phyloP scores from a whole-genome alignment of 2,329 filamentous ascomycete genomes.

The Aspergillus jensenii region DNA sequence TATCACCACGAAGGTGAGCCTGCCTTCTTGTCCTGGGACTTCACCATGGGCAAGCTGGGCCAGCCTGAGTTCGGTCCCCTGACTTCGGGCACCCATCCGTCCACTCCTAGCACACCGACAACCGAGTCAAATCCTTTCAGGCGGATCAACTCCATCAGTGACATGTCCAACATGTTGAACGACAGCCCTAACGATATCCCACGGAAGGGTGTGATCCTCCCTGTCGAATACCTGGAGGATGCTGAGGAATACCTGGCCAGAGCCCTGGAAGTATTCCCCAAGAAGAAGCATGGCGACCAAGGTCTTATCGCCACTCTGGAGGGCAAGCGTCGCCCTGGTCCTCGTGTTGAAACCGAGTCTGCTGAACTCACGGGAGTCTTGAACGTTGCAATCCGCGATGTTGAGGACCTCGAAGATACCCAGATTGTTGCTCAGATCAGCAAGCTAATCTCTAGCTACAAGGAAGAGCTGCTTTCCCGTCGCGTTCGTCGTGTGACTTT shows the following conservation, averaged over 20 bases:
- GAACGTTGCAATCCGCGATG: slow-evolving; percentile 87
- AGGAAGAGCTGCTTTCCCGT: slow-evolving; percentile 77
- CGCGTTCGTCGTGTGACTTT: slow-evolving; percentile 89
- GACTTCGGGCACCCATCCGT: slow-evolving; percentile 68
- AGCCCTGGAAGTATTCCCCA: slow-evolving; percentile 80
- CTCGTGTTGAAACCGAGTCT: slow-evolving; percentile 55
- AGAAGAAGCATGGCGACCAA: slow-evolving; percentile 54
- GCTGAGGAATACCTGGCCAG: slow-evolving; percentile 81
- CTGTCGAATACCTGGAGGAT: slow-evolving; percentile 91
- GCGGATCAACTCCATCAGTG: slow-evolving; percentile 90
- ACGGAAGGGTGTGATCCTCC: slow-evolving; percentile 91
- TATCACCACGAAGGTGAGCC: slow-evolving; percentile 72
- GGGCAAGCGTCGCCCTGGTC: slow-evolving; percentile 65
- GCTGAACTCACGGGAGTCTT: slow-evolving; percentile 88
- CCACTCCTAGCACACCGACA: slow-evolving; percentile 75
- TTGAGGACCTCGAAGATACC: slow-evolving; percentile 77
- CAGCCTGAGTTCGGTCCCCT: slow-evolving; percentile 85
- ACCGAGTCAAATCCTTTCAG: slow-evolving; percentile 65
- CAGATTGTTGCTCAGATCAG: slow-evolving; percentile 76
- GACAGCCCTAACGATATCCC: slow-evolving; percentile 70
- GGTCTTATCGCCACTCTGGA: slow-evolving; percentile 71
- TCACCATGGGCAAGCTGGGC: slow-evolving; percentile 88
- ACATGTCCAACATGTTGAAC: slow-evolving; percentile 84
- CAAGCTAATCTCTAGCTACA: slow-evolving; percentile 74
- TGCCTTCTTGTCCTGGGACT: slow-evolving; percentile 90